These are phyloP conservation scores for Physaria fendleri DNA, from an alignment of 345 rosid species.

Conservation along the genomic window DNA sequence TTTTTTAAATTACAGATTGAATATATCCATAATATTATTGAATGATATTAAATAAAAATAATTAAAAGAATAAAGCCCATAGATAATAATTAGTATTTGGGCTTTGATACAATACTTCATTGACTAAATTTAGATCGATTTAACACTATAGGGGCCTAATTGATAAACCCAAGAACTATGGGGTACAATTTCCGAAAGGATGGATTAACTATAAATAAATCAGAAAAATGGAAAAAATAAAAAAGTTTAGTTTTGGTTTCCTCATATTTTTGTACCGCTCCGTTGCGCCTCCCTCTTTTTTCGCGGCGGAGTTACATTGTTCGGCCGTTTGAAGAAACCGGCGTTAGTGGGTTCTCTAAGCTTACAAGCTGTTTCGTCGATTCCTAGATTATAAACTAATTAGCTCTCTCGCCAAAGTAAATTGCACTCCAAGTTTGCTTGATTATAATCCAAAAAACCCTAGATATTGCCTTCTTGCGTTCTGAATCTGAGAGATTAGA, in stretches of 20 bases:
- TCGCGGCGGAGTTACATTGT: conserved; percentile 47
- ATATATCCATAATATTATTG: no score
- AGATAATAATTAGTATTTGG: neutral
- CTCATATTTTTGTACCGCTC: conserved; percentile 26
- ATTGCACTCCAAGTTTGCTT: no score
- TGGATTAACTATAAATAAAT: conserved; percentile 19
- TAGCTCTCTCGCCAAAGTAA: no score
- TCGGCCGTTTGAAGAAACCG: conserved; percentile 27
- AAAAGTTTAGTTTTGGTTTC: conserved; percentile 9
- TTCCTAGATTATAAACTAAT: no score
- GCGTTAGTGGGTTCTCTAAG: neutral
- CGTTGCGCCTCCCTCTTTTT: conserved; percentile 8
- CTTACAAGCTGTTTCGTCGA: conserved; percentile 6
- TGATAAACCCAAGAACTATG: conserved; percentile 13
- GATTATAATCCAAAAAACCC: no score
- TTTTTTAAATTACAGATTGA: no score
- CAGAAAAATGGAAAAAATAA: neutral
- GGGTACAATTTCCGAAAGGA: neutral
- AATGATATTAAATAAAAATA: no score
- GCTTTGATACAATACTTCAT: neutral
- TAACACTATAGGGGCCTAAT: neutral
- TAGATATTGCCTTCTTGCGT: no score
- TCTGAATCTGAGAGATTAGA: no score
- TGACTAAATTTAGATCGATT: neutral
- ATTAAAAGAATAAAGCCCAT: neutral